Percentiles rank a stretch among this genome's conserved stretches.
Evolutionary conservation across 1,284 basidiomycete genomes (phyloP).

Genomic region (Entoloma clypeatum): DNA sequence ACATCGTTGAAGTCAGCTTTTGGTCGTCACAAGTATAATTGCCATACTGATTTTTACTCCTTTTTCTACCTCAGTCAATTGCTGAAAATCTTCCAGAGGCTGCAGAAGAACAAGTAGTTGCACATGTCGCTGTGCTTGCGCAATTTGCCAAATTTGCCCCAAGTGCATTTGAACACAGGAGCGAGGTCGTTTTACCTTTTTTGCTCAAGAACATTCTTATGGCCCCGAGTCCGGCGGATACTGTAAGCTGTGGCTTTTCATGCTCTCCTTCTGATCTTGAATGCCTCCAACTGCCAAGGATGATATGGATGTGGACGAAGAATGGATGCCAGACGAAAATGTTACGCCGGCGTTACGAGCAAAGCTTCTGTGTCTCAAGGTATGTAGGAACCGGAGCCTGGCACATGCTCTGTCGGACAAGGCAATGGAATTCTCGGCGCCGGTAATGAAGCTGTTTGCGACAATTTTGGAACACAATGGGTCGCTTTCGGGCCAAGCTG

Average conservation of each 20-base stretch:
- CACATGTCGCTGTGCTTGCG: slow-evolving; percentile 68
- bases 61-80: slow-evolving; percentile 49
- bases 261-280: neutral
- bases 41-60: neutral
- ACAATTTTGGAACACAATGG: slow-evolving; percentile 67
- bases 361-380: slow-evolving; percentile 73
- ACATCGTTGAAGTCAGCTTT: slow-evolving; percentile 62
- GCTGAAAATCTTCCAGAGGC: slow-evolving; percentile 49
- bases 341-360: slow-evolving; percentile 56
- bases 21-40: neutral
- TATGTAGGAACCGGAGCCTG: slow-evolving; percentile 76
- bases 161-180: slow-evolving; percentile 72
- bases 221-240: slow-evolving; percentile 40
- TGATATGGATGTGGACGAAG: slow-evolving; percentile 48
- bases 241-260: slow-evolving; percentile 38
- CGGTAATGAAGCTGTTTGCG: slow-evolving; percentile 73
- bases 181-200: slow-evolving; percentile 69
- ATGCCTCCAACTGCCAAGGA: slow-evolving; percentile 36
- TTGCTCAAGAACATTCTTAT: slow-evolving; percentile 74
- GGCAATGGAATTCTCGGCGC: slow-evolving; percentile 63
- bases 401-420: slow-evolving; percentile 58
- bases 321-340: slow-evolving; percentile 73
- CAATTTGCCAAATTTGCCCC: slow-evolving; percentile 73
- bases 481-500: slow-evolving; percentile 51
- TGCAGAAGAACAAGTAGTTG: slow-evolving; percentile 53